Percentiles rank a stretch among this genome's conserved stretches.
Evolutionary conservation across 495 filamentous ascomycete genomes (phyloP).

Genomic region (Tuber brumale): DNA sequence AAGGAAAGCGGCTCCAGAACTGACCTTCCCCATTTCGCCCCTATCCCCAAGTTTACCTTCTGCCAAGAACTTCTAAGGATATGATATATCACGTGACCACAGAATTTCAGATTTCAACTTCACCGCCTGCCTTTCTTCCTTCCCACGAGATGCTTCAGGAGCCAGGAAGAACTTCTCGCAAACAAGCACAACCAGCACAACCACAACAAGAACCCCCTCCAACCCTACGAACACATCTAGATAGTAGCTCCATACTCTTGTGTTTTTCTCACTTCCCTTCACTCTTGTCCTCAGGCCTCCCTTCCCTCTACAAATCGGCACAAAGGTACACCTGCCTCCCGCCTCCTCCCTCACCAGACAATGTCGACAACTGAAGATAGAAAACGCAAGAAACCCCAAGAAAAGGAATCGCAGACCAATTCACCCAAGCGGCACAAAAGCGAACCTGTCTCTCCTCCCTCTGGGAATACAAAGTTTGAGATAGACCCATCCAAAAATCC

Average conservation of each 20-base stretch:
- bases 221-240: not conserved
- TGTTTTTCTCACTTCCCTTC: not conserved
- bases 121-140: not conserved
- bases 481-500: conserved; percentile 53
- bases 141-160: not conserved
- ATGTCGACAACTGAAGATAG: conserved; percentile 15
- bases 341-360: not conserved
- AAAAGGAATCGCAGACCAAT: not conserved
- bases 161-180: not conserved
- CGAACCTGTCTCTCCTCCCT: conserved; percentile 18
- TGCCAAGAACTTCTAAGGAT: not conserved
- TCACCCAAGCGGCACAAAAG: not conserved
- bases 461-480: conserved; percentile 32
- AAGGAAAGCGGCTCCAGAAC: not conserved
- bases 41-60: not conserved
- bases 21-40: not conserved
- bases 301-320: not conserved
- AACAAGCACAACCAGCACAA: not conserved
- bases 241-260: not conserved
- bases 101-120: not conserved
- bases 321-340: not conserved
- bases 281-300: not conserved
- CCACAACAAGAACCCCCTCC: not conserved
- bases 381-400: conserved; percentile 12
- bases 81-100: not conserved